Evolutionary conservation across 176 grass and related monocot genomes (phyloP), one percentile per base, ranked within the genome.

Genomic region (Cenchrus fungigraminus): DNA sequence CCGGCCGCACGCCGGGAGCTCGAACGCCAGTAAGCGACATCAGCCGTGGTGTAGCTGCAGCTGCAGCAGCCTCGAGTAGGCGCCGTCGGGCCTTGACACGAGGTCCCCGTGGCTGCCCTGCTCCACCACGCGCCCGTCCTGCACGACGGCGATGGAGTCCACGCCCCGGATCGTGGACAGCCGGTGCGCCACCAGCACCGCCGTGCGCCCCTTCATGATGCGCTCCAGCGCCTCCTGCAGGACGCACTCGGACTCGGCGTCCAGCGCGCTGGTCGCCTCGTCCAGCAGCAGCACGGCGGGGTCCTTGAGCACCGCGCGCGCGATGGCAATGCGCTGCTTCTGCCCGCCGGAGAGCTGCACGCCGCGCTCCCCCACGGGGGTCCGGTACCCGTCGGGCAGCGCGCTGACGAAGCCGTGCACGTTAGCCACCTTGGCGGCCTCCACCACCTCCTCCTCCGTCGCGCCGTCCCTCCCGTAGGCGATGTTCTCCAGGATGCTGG

Each of bases 241-340:
- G 78, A 94, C 90, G 79, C 88, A 94, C 80, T 97, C 95, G 0
- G 94, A 94, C 77, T 97, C 94, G 2, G 89, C 91, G 68, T 97
- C 94, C 12, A 97, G 82, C 15, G 94, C 94, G 81, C 94, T 97
- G 4, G 94, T 97, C 3, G 87, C 94, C 85, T 97, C 87, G 68
- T 97, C 94, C 20, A 97, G 91, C 43, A 97, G 92, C 4, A 97
- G 88, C 66, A 97, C 77, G 7, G 92, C 82, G 28, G 92, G 92
- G 67, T 97, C 90, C 87, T 97, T 97, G 80, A 97, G 91, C 85
- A 97, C 95, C 0, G 92, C 90, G 53, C 95, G 80, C 17, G 92
- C 92, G 47, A 97, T 97, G 8, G 95, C 92, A 66, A 97, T 97
- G n/a, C 95, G 82, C 86, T 94, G 92, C 83, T 94, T 97, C 88